Conservation (phyloP, 78 protist species). For the Dictyostelium discoideum region DNA sequence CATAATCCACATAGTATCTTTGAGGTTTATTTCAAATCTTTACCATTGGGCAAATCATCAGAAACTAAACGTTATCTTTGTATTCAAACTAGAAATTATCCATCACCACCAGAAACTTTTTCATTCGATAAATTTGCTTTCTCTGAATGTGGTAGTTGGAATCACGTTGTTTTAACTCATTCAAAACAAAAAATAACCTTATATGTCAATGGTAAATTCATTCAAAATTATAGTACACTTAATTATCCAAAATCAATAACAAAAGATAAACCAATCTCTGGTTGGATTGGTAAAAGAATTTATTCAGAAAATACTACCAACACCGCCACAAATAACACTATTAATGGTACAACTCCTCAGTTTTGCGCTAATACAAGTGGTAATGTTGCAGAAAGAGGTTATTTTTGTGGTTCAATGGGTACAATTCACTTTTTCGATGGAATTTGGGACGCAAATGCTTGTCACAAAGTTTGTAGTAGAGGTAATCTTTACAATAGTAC, state of each 20-base stretch:
- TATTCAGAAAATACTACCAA: not conserved
- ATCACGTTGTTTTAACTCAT: slow-evolving; percentile 59
- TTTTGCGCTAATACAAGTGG: not conserved
- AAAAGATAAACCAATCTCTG: slow-evolving; percentile 71
- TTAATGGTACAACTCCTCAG: not conserved
- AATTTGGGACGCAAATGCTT: slow-evolving; percentile 69
- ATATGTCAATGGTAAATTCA: slow-evolving; percentile 60
- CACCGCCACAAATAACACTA: not conserved
- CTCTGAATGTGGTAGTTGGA: slow-evolving; percentile 71
- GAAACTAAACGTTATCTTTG: slow-evolving; percentile 60
- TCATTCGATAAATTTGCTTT: slow-evolving; percentile 71
- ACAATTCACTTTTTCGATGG: slow-evolving; percentile 78
- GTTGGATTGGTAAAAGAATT: slow-evolving; percentile 70
- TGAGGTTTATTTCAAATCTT: slow-evolving; percentile 69
- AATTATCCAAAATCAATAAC: slow-evolving; percentile 69
- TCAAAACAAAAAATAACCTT: slow-evolving; percentile 33
- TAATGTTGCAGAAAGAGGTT: slow-evolving; percentile 34
- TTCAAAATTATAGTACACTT: slow-evolving; percentile 48
- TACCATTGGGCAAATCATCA: slow-evolving; percentile 41
- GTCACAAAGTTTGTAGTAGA: slow-evolving; percentile 60
- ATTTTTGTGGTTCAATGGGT: slow-evolving; percentile 77
- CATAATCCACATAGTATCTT: slow-evolving; percentile 22
- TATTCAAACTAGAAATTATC: slow-evolving; percentile 68
- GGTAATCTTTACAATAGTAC: slow-evolving; percentile 75
- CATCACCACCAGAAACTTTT: slow-evolving; percentile 74